A percentile compares a stretch with the other conserved stretches of the same genome.
These are phyloP conservation scores for Yamadazyma sp. DNA, from an alignment of 1,139 yeast species.

Conservation along the genomic window DNA sequence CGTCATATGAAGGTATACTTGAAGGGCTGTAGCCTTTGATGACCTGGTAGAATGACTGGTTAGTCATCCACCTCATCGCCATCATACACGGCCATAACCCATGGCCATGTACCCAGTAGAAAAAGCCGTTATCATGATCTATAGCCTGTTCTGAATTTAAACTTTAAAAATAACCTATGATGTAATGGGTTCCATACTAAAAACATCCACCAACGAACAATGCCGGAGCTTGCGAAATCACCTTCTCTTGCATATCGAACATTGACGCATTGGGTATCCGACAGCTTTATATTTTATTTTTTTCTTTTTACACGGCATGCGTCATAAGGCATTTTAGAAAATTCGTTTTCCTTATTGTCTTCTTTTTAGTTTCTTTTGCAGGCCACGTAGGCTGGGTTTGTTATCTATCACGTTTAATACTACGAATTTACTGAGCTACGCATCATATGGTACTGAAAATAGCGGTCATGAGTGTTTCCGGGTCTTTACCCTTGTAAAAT, in stretches of 20 bases:
- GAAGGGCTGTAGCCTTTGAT: too few species aligned
- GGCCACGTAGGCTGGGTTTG: constrained; percentile 1
- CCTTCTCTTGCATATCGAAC: constrained; percentile 6
- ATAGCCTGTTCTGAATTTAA: background rate
- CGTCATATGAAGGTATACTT: too few species aligned
- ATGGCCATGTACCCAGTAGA: too few species aligned
- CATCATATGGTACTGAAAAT: too few species aligned
- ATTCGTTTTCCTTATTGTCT: constrained; percentile 1
- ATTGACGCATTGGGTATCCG: constrained; percentile 2
- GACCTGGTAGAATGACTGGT: too few species aligned
- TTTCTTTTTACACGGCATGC: constrained; percentile 1
- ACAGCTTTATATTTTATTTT: background rate
- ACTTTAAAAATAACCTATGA: constrained; percentile 3
- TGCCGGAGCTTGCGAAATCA: background rate
- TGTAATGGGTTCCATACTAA: background rate
- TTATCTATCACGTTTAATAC: background rate
- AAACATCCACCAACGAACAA: background rate
- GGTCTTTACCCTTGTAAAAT: too few species aligned
- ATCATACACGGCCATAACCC: too few species aligned
- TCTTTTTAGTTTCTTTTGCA: background rate
- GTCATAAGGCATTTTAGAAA: constrained; percentile 9
- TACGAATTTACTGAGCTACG: too few species aligned
- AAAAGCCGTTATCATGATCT: background rate
- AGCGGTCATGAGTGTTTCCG: too few species aligned
- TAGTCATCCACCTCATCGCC: too few species aligned